Conservation (phyloP, 768 basidiomycete genomes). For the Cantharellus cinnabarinus region DNA sequence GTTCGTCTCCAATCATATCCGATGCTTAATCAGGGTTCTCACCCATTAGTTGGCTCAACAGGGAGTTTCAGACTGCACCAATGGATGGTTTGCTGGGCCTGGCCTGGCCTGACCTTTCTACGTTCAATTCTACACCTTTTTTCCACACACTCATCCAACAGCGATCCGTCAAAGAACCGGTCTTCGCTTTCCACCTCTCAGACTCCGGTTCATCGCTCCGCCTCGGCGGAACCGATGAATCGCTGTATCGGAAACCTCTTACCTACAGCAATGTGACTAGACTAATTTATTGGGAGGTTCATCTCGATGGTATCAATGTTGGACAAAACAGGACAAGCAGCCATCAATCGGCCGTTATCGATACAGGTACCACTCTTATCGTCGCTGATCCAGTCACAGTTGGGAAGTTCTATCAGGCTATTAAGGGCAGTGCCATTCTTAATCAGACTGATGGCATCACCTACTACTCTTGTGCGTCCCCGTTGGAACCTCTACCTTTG, state of each 20-base stretch:
- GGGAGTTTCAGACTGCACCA: slow-evolving; percentile 7
- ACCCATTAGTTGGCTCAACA: background rate
- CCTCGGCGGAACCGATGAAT: slow-evolving; percentile 19
- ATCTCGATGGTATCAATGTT: slow-evolving; percentile 6
- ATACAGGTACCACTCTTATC: slow-evolving; percentile 16
- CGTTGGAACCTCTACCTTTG: background rate
- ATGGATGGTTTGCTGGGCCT: slow-evolving; percentile 26
- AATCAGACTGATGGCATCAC: slow-evolving; percentile 5
- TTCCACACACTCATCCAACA: slow-evolving; percentile 11
- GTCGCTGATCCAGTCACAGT: slow-evolving; percentile 10
- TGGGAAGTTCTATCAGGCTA: slow-evolving; percentile 11
- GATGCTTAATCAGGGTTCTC: background rate
- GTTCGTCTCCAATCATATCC: background rate
- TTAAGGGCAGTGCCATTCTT: slow-evolving; percentile 12
- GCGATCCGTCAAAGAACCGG: slow-evolving; percentile 10
- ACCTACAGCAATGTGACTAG: slow-evolving; percentile 16
- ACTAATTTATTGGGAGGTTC: slow-evolving; percentile 14
- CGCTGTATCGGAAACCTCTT: slow-evolving; percentile 16
- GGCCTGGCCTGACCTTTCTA: slow-evolving; percentile 13
- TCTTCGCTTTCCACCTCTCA: slow-evolving; percentile 15
- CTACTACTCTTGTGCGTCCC: slow-evolving; percentile 7
- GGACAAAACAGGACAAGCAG: slow-evolving; percentile 6
- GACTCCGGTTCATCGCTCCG: slow-evolving; percentile 15
- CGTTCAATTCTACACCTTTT: slow-evolving; percentile 11
- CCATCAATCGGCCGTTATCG: slow-evolving; percentile 15